phyloP scores from a whole-genome alignment of 1,139 yeast genomes.

The Zygosaccharomyces sapae region DNA sequence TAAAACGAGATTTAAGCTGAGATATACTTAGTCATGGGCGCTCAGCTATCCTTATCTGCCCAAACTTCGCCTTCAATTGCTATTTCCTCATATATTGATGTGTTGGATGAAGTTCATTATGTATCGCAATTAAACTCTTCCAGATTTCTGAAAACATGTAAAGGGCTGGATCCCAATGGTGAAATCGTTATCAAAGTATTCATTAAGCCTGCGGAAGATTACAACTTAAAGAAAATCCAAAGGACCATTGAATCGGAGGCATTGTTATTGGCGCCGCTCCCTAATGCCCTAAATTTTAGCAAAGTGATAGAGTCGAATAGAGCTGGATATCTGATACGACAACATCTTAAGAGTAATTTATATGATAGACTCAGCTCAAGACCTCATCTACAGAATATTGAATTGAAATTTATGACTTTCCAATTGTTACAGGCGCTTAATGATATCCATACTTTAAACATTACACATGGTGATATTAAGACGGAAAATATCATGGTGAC shows the following conservation, averaged over 20 bases:
- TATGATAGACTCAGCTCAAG: conserved; percentile 84
- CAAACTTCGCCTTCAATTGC: conserved; percentile 93
- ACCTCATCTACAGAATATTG: conserved; percentile 79
- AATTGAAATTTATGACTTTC: conserved; percentile 77
- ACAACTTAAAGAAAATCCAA: conserved; percentile 32
- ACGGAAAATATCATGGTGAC: conserved; percentile 84
- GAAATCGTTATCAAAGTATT: conserved; percentile 73
- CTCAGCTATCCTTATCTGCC: conserved; percentile 75
- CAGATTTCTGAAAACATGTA: conserved; percentile 79
- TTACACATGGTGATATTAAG: conserved; percentile 88
- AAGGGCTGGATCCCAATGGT: conserved; percentile 68
- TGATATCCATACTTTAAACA: conserved; percentile 57
- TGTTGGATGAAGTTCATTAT: conserved; percentile 69
- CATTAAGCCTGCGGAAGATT: conserved; percentile 61
- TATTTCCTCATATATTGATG: conserved; percentile 81
- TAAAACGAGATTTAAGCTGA: neutral
- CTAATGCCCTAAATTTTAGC: conserved; percentile 67
- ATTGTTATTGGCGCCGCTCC: conserved; percentile 42
- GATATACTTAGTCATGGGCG: conserved; percentile 56
- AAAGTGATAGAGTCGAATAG: conserved; percentile 81
- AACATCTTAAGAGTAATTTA: conserved; percentile 68
- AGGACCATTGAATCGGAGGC: conserved; percentile 33
- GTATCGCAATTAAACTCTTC: conserved; percentile 68
- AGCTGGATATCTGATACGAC: conserved; percentile 87
- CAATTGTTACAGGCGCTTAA: conserved; percentile 64